Percentiles rank a stretch among this genome's conserved stretches.
Evolutionary conservation across 1,284 basidiomycete species (phyloP).

Genomic region (Xerocomus nothofagi): DNA sequence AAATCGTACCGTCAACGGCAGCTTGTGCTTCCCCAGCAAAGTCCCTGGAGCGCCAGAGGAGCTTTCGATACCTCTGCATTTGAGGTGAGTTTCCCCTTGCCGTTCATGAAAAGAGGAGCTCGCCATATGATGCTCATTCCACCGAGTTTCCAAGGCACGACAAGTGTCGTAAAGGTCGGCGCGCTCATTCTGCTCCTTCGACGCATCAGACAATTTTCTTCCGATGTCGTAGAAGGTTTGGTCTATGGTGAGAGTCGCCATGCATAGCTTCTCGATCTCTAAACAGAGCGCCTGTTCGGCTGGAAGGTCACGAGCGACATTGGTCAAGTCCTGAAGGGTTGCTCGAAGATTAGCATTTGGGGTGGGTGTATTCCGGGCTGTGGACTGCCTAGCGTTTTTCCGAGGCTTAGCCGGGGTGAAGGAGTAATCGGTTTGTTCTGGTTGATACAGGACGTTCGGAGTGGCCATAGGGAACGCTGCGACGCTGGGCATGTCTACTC

Average conservation of each 20-base stretch:
- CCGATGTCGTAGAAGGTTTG: conserved; percentile 16
- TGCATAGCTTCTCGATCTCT: conserved; percentile 18
- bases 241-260: conserved; percentile 19
- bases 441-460: neutral
- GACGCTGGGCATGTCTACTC: neutral
- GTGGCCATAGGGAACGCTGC: conserved; percentile 8
- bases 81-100: neutral
- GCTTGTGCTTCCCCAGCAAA: conserved; percentile 24
- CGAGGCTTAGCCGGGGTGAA: neutral
- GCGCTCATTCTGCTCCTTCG: conserved; percentile 8
- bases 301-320: conserved; percentile 9
- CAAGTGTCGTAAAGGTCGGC: conserved; percentile 17
- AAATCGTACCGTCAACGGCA: conserved; percentile 18
- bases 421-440: neutral
- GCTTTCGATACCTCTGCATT: conserved; percentile 14
- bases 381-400: neutral
- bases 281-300: conserved; percentile 13
- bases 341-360: neutral
- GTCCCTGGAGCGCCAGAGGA: conserved; percentile 25
- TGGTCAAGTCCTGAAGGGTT: neutral
- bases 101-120: neutral
- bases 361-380: no score
- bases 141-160: conserved; percentile 10
- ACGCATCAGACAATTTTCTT: conserved; percentile 5
- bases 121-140: conserved; percentile 21